phyloP scores from a whole-genome alignment of 2,329 filamentous ascomycete species.

The Beauveria pseudobassiana region DNA sequence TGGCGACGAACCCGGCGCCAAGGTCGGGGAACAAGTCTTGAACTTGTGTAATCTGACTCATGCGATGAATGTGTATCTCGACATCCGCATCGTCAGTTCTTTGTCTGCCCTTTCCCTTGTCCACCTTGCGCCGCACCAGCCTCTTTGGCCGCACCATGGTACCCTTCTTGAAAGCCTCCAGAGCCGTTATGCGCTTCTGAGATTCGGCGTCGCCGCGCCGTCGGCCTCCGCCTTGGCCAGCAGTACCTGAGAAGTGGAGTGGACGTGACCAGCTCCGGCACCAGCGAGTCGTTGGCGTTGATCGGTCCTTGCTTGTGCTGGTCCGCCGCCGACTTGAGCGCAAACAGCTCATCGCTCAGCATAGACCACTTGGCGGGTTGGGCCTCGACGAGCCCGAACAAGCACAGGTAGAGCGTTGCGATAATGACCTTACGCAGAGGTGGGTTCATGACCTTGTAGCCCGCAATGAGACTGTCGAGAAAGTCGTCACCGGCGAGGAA shows the following conservation, averaged over 20 bases:
- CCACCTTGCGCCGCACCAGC: constrained; percentile 44
- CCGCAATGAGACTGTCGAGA: constrained; percentile 63
- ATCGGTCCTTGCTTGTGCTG: constrained; percentile 49
- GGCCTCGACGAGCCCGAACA: constrained; percentile 62
- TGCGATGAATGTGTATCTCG: constrained; percentile 66
- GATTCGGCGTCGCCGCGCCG: constrained; percentile 43
- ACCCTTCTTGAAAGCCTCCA: constrained; percentile 55
- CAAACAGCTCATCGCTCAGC: constrained; percentile 76
- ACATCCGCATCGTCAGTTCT: constrained; percentile 29
- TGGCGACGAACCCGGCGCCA: constrained; percentile 73
- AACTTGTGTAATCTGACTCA: constrained; percentile 82
- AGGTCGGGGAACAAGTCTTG: constrained; percentile 89
- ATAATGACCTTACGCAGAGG: constrained; percentile 60
- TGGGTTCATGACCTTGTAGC: constrained; percentile 58
- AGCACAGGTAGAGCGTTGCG: constrained; percentile 65
- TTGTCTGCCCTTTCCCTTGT: constrained; percentile 57
- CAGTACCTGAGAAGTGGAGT: constrained; percentile 66
- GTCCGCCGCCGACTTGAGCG: constrained; percentile 65
- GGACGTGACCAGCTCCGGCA: constrained; percentile 71
- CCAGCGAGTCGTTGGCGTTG: constrained; percentile 61
- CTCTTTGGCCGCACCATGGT: constrained; percentile 43
- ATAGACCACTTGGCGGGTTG: constrained; percentile 63
- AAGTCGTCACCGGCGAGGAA: constrained; percentile 85
- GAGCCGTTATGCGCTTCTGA: constrained; percentile 52
- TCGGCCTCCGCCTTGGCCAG: constrained; percentile 43